Evolutionary conservation across 257 asterid genomes (phyloP).

Genomic region (Solanum paucissectum): DNA sequence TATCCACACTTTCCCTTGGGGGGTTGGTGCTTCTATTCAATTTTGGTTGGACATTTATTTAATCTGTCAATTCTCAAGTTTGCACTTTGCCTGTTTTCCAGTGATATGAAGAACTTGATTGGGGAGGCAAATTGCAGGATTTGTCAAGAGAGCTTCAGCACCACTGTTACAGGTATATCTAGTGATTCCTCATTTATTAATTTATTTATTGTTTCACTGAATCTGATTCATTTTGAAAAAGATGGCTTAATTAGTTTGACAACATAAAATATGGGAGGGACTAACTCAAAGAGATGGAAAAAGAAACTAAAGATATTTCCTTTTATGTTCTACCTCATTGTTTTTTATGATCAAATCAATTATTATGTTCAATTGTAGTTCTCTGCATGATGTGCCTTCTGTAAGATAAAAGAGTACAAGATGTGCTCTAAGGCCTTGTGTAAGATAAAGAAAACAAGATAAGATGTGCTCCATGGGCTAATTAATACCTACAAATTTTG

Average conservation of each 20-base stretch:
- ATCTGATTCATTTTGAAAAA: neutral
- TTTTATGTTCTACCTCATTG: neutral
- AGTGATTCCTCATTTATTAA: neutral
- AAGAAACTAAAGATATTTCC: neutral
- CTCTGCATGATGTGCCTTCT: neutral
- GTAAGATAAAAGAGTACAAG: neutral
- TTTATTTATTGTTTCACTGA: neutral
- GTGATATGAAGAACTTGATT: slow-evolving; percentile 78
- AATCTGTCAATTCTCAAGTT: neutral
- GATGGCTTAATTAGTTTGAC: neutral
- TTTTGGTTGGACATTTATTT: neutral
- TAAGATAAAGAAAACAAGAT: neutral
- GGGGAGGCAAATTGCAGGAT: slow-evolving; percentile 76
- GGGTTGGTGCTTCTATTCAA: neutral
- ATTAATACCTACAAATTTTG: neutral
- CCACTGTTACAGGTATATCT: slow-evolving; percentile 42
- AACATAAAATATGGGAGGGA: neutral
- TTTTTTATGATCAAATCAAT: neutral
- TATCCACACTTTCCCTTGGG: neutral
- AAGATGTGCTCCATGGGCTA: neutral
- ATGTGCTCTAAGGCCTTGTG: neutral
- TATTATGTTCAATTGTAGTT: neutral
- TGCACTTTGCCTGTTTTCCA: slow-evolving; percentile 18
- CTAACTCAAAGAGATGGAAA: neutral
- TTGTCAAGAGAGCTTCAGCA: slow-evolving; percentile 93